Base-by-base conservation (phyloP, 306 rosid genomes). In the Lathyrus oleraceus region DNA sequence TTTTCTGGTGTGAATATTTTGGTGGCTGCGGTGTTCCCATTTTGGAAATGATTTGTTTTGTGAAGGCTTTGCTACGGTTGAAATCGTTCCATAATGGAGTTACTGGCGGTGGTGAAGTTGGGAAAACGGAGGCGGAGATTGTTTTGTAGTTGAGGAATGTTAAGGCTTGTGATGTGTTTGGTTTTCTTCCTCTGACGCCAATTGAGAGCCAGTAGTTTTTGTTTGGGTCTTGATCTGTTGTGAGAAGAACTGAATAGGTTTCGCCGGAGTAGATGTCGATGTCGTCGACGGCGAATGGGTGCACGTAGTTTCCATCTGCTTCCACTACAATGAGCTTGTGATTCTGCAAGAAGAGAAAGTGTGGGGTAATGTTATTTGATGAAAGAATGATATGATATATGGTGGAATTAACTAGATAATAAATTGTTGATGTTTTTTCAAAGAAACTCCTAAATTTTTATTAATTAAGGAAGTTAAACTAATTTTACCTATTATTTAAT, bases 241-340 rank as follows among this genome's bases (percentile, higher is more conserved):
- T 80, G 10, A 90, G 52, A 4, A 93, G 89, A 1, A 93, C 85
- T 8, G 96, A 93, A 81, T 93, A 93, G 71, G 76, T 85, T 43
- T 93, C 97, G 6, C 97, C 91, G 0, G 98, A 87, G 73, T 93
- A 93, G 13, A 93, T 90, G 76, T 93, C 97, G 1, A 93, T 60
- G 66, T 90, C 88, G n/a, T 80, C 74, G 0, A 86, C 85, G 0
- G 2, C 48, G 10, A 90, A 90, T 53, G 98, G 96, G 3, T 83
- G 71, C 0, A 93, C 82, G n/a, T 90, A 84, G 69, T 93, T 90
- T 36, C 94, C 97, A n/a, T 90, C 97, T 0, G 94, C 97, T 75
- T 93, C 98, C 56, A 90, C 94, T 72, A 90, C 96, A 58, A 83
- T 14, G 69, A 93, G 54, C 40, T 81, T 82, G 90, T 93, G 98